Evolutionary conservation across 2,329 filamentous ascomycete species (phyloP), one percentile per base, ranked within the genome.

Genomic region (Xylaria multiplex): DNA sequence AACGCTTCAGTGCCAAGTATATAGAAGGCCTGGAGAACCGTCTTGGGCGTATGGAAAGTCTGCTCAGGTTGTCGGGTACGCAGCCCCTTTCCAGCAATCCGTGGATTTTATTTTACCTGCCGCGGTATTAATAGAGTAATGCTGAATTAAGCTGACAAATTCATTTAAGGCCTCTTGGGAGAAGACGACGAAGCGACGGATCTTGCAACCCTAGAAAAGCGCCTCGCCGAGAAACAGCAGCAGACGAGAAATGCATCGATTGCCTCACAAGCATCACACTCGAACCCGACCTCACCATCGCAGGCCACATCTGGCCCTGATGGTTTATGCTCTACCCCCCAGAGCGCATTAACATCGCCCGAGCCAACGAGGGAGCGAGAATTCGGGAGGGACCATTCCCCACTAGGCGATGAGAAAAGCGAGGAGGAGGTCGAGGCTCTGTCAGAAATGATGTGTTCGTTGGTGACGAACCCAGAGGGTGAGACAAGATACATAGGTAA

Each of bases 391-490:
- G 80, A 77, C 62, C 77, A 76, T 56, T 84, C 83, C 2, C 77
- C 80, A 5, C 76, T 78, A 9, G 65, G 78, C 8, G 78, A 77
- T 52, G 77, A 78, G 46, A 85, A 83, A 59, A 83, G 81, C 14
- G 86, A 88, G 71, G 85, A 90, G 70, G 91, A 97, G 73, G 92
- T 97, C 1, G 94, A 96, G 77, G 90, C 90, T 1, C 81, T 99
- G 64, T 97, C 95, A 0, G 96, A 99, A 80, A 96, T 97, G 91
- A 98, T 99, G 96, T 98, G 95, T 79, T 97, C 94, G 2, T 82
- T 99, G 37, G 94, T 99, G 35, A 98, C 95, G 1, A 98, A 97
- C 76, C 93, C 95, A 73, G 91, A 89, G 69, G 96, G 96, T 61
- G 96, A 99, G 82, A 97, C 95, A 7, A 87, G 96, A 79, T 99